Evolutionary conservation across 352 stramenopile genomes (phyloP).

Genomic region (Pythium chondricola): DNA sequence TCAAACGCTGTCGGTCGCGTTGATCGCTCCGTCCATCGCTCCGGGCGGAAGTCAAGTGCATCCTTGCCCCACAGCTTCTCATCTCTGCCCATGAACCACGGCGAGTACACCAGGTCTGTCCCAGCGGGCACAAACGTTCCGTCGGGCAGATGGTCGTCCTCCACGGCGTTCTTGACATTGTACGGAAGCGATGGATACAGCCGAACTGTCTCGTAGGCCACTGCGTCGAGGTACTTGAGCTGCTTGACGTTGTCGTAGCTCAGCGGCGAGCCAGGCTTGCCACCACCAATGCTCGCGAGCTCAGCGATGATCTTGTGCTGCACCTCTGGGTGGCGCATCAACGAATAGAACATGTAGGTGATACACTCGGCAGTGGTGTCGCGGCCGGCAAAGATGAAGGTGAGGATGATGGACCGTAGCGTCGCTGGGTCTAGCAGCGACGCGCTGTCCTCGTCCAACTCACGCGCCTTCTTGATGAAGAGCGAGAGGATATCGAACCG

Average conservation of each 20-base stretch:
- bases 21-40: slow-evolving; percentile 63
- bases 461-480: slow-evolving; percentile 48
- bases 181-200: slow-evolving; percentile 73
- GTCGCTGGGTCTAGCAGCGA: slow-evolving; percentile 24
- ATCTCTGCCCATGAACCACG: slow-evolving; percentile 72
- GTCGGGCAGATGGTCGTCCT: slow-evolving; percentile 62
- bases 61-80: slow-evolving; percentile 43
- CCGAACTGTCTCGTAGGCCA: slow-evolving; percentile 62
- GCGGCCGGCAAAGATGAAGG: slow-evolving; percentile 80
- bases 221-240: slow-evolving; percentile 62
- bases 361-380: slow-evolving; percentile 74
- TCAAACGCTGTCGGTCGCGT: slow-evolving; percentile 54
- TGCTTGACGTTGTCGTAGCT: slow-evolving; percentile 53
- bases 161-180: slow-evolving; percentile 60
- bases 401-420: slow-evolving; percentile 63
- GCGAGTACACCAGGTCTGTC: slow-evolving; percentile 56
- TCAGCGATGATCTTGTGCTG: slow-evolving; percentile 60
- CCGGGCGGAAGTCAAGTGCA: slow-evolving; percentile 44
- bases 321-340: slow-evolving; percentile 47
- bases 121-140: slow-evolving; percentile 64
- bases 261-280: slow-evolving; percentile 6
- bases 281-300: slow-evolving; percentile 14
- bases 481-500: slow-evolving; percentile 45
- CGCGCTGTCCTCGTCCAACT: slow-evolving; percentile 26
- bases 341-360: slow-evolving; percentile 71